Percentiles rank a stretch among this genome's conserved stretches.
Conservation (phyloP, 2,329 filamentous ascomycete species). For the Trichothecium sympodiale region DNA sequence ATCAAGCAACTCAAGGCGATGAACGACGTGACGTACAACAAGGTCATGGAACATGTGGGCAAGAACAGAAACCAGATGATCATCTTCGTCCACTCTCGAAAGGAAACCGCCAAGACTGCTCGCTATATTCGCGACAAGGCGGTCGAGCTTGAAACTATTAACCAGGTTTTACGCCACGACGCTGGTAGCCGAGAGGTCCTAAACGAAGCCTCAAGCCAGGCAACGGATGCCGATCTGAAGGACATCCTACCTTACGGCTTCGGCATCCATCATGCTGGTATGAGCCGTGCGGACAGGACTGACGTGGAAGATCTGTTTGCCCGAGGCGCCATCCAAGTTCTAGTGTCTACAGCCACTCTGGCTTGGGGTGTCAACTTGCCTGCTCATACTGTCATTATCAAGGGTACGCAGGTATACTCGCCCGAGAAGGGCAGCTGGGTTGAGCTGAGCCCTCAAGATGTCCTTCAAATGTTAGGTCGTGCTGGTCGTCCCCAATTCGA, state of each 20-base stretch:
- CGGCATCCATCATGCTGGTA: constrained; percentile 95
- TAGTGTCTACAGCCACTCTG: constrained; percentile 95
- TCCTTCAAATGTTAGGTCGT: constrained; percentile 96
- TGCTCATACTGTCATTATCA: constrained; percentile 97
- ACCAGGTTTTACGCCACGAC: constrained; percentile 87
- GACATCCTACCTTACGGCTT: constrained; percentile 93
- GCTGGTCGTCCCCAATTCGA: constrained; percentile 94
- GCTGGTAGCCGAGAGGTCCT: constrained; percentile 84
- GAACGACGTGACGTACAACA: constrained; percentile 98
- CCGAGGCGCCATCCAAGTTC: constrained; percentile 82
- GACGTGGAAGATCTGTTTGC: constrained; percentile 92
- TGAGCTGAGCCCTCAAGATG: constrained; percentile 92
- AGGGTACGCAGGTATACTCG: constrained; percentile 95
- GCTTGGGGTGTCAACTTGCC: constrained; percentile 99
- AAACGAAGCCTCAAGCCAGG: constrained; percentile 70
- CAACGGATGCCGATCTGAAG: constrained; percentile 80
- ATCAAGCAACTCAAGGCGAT: constrained; percentile 99
- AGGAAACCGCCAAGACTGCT: constrained; percentile 96
- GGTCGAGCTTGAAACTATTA: constrained; percentile 92
- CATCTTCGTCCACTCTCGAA: constrained; percentile 96
- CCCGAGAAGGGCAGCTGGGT: constrained; percentile 99
- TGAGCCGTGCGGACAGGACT: constrained; percentile 89
- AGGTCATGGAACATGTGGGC: constrained; percentile 92
- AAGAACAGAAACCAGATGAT: constrained; percentile 94
- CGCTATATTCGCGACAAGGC: constrained; percentile 95